Percentiles rank a stretch among this genome's conserved stretches.
Conservation (phyloP, 2,329 filamentous ascomycete species). For the Phialophora macrospora region DNA sequence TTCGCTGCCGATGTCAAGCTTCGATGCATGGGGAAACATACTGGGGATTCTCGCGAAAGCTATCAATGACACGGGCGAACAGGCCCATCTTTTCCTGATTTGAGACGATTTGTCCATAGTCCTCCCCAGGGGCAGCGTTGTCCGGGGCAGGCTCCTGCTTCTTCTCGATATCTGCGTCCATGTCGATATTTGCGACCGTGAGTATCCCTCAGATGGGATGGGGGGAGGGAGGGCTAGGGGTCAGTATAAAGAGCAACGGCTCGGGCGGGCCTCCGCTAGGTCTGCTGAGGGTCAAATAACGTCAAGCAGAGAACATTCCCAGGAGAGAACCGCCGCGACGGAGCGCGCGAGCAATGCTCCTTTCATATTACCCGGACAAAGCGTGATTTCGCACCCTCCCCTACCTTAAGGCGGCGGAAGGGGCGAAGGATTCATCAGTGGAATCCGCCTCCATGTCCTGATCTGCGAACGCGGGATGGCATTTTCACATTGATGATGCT, state of each 20-base stretch:
- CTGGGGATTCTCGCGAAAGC: slow-evolving; percentile 52
- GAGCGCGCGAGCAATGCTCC: too few relatives aligned
- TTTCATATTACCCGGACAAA: too few relatives aligned
- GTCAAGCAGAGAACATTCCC: too few relatives aligned
- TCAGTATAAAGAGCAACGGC: neutral
- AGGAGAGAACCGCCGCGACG: too few relatives aligned
- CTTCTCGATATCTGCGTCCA: slow-evolving; percentile 17
- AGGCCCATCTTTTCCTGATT: slow-evolving; percentile 10
- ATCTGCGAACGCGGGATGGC: slow-evolving; percentile 6
- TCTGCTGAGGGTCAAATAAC: neutral
- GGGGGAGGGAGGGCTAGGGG: neutral
- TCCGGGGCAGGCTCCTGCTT: neutral
- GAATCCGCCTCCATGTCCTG: neutral
- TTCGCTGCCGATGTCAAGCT: neutral
- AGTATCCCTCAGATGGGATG: neutral
- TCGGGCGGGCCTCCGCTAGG: neutral
- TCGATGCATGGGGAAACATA: slow-evolving; percentile 1
- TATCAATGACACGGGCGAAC: slow-evolving; percentile 44
- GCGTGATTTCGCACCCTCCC: neutral
- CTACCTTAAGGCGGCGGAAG: neutral
- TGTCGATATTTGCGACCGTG: neutral
- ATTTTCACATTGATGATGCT: neutral
- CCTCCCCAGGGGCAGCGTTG: neutral
- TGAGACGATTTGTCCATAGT: slow-evolving; percentile 14
- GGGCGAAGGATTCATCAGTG: neutral